Evolutionary conservation across 768 basidiomycete species (phyloP).

Genomic region (Phylloporus arenicola): DNA sequence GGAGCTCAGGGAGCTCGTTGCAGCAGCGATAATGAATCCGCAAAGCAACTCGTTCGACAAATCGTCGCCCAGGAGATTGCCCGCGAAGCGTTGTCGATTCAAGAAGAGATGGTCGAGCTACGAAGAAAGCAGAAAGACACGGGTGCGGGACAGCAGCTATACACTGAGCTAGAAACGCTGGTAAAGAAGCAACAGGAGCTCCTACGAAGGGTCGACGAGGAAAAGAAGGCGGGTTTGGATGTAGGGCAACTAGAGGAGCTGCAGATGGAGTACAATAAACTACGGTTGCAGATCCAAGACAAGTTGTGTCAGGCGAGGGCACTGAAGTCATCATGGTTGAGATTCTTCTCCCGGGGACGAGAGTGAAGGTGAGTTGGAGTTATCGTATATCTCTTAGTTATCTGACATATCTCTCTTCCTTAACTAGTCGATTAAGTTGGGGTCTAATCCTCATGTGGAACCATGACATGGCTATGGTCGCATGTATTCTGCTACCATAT

Average conservation of each 20-base stretch:
- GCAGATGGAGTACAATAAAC: background rate
- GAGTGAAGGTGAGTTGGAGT: background rate
- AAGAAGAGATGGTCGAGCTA: background rate
- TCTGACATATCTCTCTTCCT: background rate
- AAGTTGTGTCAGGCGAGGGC: background rate
- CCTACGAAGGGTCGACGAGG: background rate
- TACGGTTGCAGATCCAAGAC: background rate
- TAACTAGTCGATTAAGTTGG: no score
- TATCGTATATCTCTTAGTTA: background rate
- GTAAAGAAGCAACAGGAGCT: background rate
- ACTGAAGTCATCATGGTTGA: background rate
- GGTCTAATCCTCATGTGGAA: no score
- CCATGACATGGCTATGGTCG: no score
- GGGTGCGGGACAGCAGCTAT: background rate
- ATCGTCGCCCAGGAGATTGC: no score
- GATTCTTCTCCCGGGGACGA: background rate
- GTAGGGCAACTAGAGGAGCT: background rate
- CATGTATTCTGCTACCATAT: no score
- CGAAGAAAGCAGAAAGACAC: background rate
- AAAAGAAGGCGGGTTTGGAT: background rate
- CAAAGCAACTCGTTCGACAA: no score
- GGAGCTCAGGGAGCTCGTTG: no score
- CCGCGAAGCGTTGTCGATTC: background rate
- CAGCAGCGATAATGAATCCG: no score
- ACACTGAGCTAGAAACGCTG: background rate